Conservation (phyloP, 306 rosid genomes). For the Cicer cuneatum region DNA sequence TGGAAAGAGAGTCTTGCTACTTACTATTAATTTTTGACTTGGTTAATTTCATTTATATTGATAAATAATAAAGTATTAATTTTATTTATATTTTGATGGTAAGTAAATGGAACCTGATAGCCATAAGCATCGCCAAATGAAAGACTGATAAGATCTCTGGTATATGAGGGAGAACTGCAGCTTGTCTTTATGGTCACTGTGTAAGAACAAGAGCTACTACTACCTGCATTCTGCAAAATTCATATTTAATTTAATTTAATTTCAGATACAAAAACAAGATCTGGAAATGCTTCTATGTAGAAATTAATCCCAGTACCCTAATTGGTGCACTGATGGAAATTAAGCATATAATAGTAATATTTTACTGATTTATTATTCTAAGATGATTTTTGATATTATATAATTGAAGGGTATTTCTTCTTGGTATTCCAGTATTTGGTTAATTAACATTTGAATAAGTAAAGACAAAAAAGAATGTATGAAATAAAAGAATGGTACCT, state of each 20-base stretch:
- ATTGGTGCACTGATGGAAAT: neutral
- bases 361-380: neutral
- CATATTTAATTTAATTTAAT: conserved; percentile 15
- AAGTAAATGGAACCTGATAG: conserved; percentile 62
- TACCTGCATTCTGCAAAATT: conserved; percentile 48
- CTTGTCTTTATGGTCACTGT: conserved; percentile 71
- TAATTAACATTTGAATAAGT: neutral
- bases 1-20: too few relatives aligned
- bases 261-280: conserved; percentile 34
- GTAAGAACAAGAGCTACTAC: conserved; percentile 61
- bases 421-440: neutral
- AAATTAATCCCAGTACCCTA: neutral
- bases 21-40: neutral
- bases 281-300: neutral
- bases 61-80: too few relatives aligned
- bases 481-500: too few relatives aligned
- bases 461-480: neutral
- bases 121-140: conserved; percentile 89
- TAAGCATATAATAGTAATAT: too few relatives aligned
- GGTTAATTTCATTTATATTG: neutral
- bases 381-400: neutral
- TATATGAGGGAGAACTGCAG: conserved; percentile 71
- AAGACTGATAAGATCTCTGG: conserved; percentile 82
- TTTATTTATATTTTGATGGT: too few relatives aligned
- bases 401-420: too few relatives aligned